Conservation (phyloP, 805 yeast species). For the Suhomyces kilbournensis region DNA sequence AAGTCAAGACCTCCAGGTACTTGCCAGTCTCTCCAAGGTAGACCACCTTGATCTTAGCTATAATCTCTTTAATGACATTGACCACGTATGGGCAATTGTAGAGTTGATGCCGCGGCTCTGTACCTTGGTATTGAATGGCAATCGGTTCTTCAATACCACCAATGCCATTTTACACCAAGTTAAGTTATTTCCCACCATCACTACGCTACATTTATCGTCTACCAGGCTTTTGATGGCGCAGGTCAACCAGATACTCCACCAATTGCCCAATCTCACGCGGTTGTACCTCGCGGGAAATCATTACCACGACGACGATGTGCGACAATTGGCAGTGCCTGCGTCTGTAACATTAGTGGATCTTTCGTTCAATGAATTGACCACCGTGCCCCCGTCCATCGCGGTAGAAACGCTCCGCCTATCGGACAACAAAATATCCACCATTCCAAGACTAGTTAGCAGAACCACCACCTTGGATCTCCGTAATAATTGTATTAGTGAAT, state of each 20-base stretch:
- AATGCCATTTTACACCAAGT: neutral
- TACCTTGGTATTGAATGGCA: conserved; percentile 54
- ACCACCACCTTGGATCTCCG: conserved; percentile 47
- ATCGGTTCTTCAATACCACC: conserved; percentile 29
- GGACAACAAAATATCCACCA: conserved; percentile 28
- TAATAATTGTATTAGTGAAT: conserved; percentile 43
- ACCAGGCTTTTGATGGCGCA: conserved; percentile 16
- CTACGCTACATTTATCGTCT: conserved; percentile 24
- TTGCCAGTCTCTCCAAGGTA: conserved; percentile 3
- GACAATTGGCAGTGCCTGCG: neutral
- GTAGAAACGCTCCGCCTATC: conserved; percentile 28
- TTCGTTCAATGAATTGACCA: conserved; percentile 41
- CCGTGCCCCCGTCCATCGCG: conserved; percentile 25
- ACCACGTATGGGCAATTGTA: conserved; percentile 37
- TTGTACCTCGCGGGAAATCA: conserved; percentile 36
- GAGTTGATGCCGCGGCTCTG: conserved; percentile 34
- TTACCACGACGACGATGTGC: conserved; percentile 18
- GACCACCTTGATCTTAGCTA: conserved; percentile 53
- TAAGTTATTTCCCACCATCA: conserved; percentile 4
- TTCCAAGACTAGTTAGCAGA: neutral
- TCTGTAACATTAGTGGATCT: conserved; percentile 15
- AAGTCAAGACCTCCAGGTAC: neutral
- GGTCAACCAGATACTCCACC: conserved; percentile 18
- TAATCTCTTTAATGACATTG: conserved; percentile 49
- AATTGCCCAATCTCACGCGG: conserved; percentile 39